phyloP scores from a whole-genome alignment of 768 basidiomycete genomes.

The Phaffia tasmanica region DNA sequence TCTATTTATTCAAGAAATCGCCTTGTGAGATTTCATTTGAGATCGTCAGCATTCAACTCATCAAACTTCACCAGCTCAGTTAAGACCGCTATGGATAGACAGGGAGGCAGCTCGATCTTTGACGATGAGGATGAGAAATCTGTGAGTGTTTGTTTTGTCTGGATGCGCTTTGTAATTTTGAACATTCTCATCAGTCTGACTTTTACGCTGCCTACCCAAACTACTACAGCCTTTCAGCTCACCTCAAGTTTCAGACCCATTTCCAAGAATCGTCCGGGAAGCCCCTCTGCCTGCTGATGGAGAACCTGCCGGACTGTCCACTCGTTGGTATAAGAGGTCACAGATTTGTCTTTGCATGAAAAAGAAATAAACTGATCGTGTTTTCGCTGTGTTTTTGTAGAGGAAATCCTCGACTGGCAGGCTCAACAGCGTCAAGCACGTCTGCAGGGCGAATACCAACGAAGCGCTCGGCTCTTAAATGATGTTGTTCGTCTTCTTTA shows the following conservation, averaged over 20 bases:
- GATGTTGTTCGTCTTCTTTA: conserved; percentile 5
- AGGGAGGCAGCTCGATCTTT: conserved; percentile 1
- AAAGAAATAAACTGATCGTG: not conserved
- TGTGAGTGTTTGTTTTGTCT: not conserved
- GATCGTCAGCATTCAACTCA: too few relatives aligned
- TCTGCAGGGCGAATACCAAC: conserved; percentile 17
- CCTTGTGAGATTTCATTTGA: too few relatives aligned
- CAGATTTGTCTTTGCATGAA: not conserved
- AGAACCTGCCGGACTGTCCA: conserved; percentile 17
- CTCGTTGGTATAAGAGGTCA: not conserved
- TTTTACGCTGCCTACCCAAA: not conserved
- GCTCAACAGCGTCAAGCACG: conserved; percentile 15
- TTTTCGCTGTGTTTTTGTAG: not conserved
- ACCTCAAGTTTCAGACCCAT: not conserved
- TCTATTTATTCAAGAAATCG: too few relatives aligned
- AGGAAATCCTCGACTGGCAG: conserved; percentile 24
- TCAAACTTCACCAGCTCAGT: not conserved
- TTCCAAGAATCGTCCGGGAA: conserved; percentile 1
- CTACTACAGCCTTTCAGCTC: not conserved
- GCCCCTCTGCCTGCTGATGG: conserved; percentile 15
- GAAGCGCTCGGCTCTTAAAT: conserved; percentile 8
- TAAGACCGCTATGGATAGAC: not conserved
- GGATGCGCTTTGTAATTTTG: not conserved
- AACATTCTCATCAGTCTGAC: too few relatives aligned
- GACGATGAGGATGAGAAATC: conserved; percentile 9